These are phyloP conservation scores for Leishmania martiniquensis DNA, from an alignment of 208 protist genomes.

Conservation along the genomic window DNA sequence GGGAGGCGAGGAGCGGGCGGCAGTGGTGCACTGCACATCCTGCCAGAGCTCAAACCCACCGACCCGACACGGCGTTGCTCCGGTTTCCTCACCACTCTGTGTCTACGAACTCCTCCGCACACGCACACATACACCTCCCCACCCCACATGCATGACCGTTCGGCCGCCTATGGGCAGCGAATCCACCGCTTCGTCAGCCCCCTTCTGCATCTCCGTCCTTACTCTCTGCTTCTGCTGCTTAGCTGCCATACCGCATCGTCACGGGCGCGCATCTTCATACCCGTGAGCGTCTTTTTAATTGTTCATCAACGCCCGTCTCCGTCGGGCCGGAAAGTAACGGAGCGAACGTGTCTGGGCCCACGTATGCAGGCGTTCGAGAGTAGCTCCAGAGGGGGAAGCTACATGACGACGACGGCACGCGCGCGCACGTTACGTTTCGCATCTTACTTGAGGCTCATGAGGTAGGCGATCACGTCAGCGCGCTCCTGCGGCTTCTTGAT, in stretches of 20 bases:
- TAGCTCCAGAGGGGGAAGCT: neutral
- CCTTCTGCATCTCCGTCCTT: neutral
- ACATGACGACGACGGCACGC: neutral
- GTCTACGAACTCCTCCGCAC: neutral
- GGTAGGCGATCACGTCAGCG: conserved; percentile 95
- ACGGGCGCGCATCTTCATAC: too few relatives aligned
- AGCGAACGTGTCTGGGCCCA: neutral
- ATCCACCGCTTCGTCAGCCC: neutral
- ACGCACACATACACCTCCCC: too few relatives aligned
- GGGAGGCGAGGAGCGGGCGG: neutral
- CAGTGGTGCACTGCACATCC: neutral
- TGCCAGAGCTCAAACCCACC: neutral
- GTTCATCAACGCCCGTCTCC: neutral
- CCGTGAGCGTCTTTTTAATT: neutral
- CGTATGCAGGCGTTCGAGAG: neutral
- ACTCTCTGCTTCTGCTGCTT: neutral
- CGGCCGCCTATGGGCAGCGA: neutral
- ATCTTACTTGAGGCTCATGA: conserved; percentile 68
- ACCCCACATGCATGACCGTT: neutral
- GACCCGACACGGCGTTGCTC: neutral
- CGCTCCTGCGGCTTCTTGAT: conserved; percentile 95
- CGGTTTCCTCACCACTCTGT: neutral
- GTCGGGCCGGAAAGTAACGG: neutral
- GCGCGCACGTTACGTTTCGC: neutral
- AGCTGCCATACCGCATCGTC: too few relatives aligned